Percentiles rank a stretch among this genome's conserved stretches.
Evolutionary conservation across 2,329 filamentous ascomycete genomes (phyloP).

Genomic region (Verticillium nubilum): DNA sequence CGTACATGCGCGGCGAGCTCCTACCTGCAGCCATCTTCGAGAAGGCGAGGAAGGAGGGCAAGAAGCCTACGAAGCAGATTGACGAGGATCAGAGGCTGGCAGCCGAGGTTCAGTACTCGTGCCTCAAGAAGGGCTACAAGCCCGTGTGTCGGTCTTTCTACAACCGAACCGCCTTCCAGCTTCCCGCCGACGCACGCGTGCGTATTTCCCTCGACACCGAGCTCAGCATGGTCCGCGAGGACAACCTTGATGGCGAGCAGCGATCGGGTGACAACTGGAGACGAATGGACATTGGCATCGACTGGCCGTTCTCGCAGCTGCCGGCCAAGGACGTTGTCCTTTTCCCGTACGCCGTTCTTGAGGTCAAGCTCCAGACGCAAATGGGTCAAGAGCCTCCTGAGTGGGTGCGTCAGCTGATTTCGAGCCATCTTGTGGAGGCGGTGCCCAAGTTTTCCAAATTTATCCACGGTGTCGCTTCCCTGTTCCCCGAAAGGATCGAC

Average conservation of each 20-base stretch:
- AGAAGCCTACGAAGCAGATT: conserved; percentile 89
- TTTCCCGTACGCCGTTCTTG: conserved; percentile 93
- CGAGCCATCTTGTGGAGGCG: conserved; percentile 94
- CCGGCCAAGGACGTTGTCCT: conserved; percentile 78
- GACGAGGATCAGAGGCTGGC: conserved; percentile 86
- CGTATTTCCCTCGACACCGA: conserved; percentile 97
- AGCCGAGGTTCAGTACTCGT: conserved; percentile 87
- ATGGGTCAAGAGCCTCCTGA: conserved; percentile 90
- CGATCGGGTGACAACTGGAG: conserved; percentile 89
- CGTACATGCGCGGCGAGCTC: conserved; percentile 78
- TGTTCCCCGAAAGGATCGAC: conserved; percentile 84
- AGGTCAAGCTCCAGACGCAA: conserved; percentile 97
- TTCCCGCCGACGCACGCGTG: conserved; percentile 91
- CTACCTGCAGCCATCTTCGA: conserved; percentile 89
- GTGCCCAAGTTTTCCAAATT: conserved; percentile 99
- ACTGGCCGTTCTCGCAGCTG: conserved; percentile 88
- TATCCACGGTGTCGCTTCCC: conserved; percentile 84
- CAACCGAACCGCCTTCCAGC: conserved; percentile 95
- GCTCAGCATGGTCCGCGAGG: conserved; percentile 89
- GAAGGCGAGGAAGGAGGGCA: conserved; percentile 91
- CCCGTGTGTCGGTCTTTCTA: conserved; percentile 96
- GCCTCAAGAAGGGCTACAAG: conserved; percentile 78
- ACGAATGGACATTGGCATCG: conserved; percentile 94
- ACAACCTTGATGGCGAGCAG: conserved; percentile 77
- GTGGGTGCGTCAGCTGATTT: conserved; percentile 91